Evolutionary conservation across 1,284 basidiomycete genomes (phyloP).

Genomic region (Microbotryomycetes sp.): DNA sequence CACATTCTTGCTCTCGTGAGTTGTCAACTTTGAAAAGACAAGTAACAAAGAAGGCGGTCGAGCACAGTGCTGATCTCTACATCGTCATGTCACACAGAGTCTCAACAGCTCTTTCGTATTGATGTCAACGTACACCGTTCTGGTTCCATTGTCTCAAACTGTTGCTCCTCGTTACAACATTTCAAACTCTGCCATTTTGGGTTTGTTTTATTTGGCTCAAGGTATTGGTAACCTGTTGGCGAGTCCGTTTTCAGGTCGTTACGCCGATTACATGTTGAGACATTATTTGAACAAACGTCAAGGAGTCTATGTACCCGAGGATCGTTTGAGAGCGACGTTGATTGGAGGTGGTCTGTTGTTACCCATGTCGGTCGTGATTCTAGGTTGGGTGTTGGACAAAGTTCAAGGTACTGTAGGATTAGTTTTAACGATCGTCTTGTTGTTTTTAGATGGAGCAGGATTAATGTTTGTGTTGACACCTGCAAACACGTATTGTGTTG

Average conservation of each 20-base stretch:
- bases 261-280: conserved; percentile 52
- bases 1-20: conserved; percentile 55
- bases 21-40: conserved; percentile 19
- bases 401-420: conserved; percentile 40
- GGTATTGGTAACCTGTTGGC: conserved; percentile 56
- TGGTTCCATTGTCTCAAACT: conserved; percentile 30
- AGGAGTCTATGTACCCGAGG: conserved; percentile 51
- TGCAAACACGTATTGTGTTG: conserved; percentile 54
- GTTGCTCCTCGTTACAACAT: conserved; percentile 54
- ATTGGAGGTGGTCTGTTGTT: conserved; percentile 49
- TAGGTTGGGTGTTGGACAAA: conserved; percentile 30
- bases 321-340: conserved; percentile 52
- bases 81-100: conserved; percentile 9
- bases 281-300: conserved; percentile 50
- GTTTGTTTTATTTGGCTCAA: conserved; percentile 55
- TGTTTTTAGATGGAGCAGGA: conserved; percentile 45
- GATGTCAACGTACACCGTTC: conserved; percentile 20
- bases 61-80: neutral
- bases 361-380: conserved; percentile 44
- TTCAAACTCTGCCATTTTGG: conserved; percentile 54
- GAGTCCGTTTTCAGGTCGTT: conserved; percentile 49
- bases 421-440: conserved; percentile 34
- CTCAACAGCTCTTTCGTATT: conserved; percentile 30
- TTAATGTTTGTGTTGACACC: conserved; percentile 48
- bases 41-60: conserved; percentile 34